Percentiles rank a stretch among this genome's conserved stretches.
Conservation (phyloP, 164 flowering plant genomes). For the Stephania japonica region DNA sequence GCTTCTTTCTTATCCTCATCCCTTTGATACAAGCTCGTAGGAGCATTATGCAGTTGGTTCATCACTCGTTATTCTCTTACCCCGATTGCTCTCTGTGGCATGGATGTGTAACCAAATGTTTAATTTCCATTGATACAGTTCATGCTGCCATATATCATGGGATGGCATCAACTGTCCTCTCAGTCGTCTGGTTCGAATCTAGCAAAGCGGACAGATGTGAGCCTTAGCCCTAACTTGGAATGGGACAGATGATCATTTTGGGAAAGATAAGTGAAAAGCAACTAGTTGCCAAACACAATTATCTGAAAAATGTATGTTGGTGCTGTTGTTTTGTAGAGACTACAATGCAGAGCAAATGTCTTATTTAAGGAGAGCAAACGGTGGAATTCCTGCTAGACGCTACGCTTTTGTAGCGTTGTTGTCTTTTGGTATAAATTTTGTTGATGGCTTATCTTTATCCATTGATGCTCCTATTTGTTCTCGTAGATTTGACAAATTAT, state of each 20-base stretch:
- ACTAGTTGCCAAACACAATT: not conserved
- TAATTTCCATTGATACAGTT: conserved; percentile 36
- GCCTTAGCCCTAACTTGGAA: conserved; percentile 27
- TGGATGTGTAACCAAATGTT: not conserved
- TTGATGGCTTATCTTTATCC: too few relatives aligned
- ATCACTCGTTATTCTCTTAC: too few relatives aligned
- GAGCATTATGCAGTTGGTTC: too few relatives aligned
- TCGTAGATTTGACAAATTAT: too few relatives aligned
- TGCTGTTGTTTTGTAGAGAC: not conserved
- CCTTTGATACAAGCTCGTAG: too few relatives aligned
- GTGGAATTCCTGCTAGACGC: too few relatives aligned
- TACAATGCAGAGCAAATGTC: not conserved
- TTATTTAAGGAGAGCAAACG: too few relatives aligned
- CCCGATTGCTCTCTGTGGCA: too few relatives aligned
- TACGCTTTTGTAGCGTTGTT: too few relatives aligned
- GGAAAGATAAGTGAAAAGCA: not conserved
- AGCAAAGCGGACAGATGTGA: conserved; percentile 14
- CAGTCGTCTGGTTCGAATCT: conserved; percentile 8
- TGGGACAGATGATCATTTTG: conserved; percentile 49
- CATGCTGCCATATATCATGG: conserved; percentile 57
- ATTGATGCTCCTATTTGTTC: too few relatives aligned
- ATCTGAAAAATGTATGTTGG: not conserved
- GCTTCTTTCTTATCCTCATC: not conserved
- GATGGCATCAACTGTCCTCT: conserved; percentile 42
- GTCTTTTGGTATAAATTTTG: too few relatives aligned